A percentile compares a stretch with the other conserved stretches of the same genome.
Conservation (phyloP, 2,329 filamentous ascomycete genomes). For the Fusarium sp. region DNA sequence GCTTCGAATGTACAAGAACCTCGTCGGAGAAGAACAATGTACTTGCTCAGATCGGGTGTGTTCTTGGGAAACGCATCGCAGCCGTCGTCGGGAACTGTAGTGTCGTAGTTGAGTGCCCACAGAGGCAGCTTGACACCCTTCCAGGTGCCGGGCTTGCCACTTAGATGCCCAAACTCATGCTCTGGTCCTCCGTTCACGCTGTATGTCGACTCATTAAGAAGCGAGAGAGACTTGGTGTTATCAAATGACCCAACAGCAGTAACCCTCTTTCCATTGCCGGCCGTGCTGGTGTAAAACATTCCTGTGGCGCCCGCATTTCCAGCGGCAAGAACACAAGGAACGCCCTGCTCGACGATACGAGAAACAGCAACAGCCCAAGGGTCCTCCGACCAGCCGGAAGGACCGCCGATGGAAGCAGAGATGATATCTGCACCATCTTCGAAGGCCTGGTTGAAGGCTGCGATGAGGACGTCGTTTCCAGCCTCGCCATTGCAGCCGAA, state of each 20-base stretch:
- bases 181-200: constrained; percentile 52
- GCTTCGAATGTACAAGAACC: constrained; percentile 68
- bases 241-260: constrained; percentile 65
- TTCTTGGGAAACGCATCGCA: constrained; percentile 65
- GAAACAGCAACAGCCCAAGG: constrained; percentile 64
- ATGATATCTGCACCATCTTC: constrained; percentile 71
- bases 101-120: constrained; percentile 64
- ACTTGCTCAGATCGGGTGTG: constrained; percentile 68
- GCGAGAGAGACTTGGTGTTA: constrained; percentile 57
- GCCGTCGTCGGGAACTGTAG: constrained; percentile 60
- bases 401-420: constrained; percentile 65
- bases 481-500: constrained; percentile 67
- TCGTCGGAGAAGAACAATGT: constrained; percentile 71
- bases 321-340: constrained; percentile 66
- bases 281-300: constrained; percentile 63
- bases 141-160: constrained; percentile 59
- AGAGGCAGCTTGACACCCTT: constrained; percentile 61
- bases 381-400: constrained; percentile 65
- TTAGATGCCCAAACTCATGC: constrained; percentile 58
- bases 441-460: constrained; percentile 70
- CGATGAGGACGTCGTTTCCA: constrained; percentile 69
- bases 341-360: constrained; percentile 65
- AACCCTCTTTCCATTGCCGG: constrained; percentile 61
- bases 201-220: constrained; percentile 60
- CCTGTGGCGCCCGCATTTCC: constrained; percentile 63